Base-by-base conservation (phyloP, 108 stramenopile genomes). In the Nannochloropsis gaditana region DNA sequence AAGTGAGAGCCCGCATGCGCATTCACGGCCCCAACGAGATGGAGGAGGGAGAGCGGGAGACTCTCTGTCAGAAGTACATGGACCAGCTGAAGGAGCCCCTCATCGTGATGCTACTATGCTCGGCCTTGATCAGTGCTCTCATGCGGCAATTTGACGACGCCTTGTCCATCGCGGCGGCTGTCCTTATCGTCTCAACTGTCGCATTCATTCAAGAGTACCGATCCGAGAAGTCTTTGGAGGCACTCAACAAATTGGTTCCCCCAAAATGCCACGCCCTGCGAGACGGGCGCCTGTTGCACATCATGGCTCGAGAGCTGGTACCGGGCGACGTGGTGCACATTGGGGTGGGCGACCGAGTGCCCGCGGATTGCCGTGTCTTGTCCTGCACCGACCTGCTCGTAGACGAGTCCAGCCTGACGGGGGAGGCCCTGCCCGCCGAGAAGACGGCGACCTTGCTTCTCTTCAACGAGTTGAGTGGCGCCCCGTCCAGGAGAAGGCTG, bases 201-300 rank as follows among this genome's bases (percentile, higher is more conserved):
- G 98, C 97, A 1, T 96, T 96, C 43, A 89, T 97, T 45, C 98
- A 99, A 90, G 98, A 97, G 89, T 95, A 95, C 87, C 88, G 95
- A 83, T 93, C 93, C 19, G 98, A 97, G 91, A 80, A 92, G 81
- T 89, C 92, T n/a, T 84, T 97, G 11, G 95, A 97, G 84, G 95
- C 96, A 83, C 91, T 99, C 42, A 90, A 89, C 79, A 88, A 94
- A 88, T 83, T 97, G 11, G 95, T 96, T 41, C 94, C 97, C 6
- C 96, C 94, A 15, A 93, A 89, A 1, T 94, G 95, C 83, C 93
- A 94, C 3, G 96, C 95, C 5, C 82, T 96, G 9, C 92, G 95
- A 9, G 94, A 94, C 90, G 95, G 96, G 19, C 87, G 86, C 80
- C 93, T 93, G 1, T 43, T 92, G 45, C 89, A 90, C 19, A 91